Evolutionary conservation across 345 rosid genomes (phyloP).

Genomic region (Bruguiera sexangula): DNA sequence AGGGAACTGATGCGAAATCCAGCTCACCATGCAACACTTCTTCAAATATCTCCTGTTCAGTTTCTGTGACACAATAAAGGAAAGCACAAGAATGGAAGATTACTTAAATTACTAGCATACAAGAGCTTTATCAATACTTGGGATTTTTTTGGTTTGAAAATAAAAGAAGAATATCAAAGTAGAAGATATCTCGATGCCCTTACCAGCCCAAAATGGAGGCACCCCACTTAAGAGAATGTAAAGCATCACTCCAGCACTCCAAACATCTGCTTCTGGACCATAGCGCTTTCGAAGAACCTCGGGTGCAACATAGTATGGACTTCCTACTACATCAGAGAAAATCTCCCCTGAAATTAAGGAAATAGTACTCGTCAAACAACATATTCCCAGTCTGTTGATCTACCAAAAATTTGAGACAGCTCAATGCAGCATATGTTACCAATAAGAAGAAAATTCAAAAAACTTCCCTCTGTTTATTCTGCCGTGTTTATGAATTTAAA

Average conservation of each 20-base stretch:
- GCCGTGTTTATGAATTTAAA: too few species aligned
- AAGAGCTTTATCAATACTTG: not conserved
- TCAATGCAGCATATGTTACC: too few species aligned
- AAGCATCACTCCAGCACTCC: constrained; percentile 93
- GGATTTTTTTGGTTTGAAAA: not conserved
- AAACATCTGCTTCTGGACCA: constrained; percentile 83
- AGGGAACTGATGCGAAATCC: constrained; percentile 79
- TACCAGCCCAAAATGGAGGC: constrained; percentile 98
- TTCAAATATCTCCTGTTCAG: constrained; percentile 71
- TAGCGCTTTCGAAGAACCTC: constrained; percentile 64
- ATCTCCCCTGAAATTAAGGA: constrained; percentile 50
- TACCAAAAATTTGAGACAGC: too few species aligned
- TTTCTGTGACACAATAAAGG: constrained; percentile 35
- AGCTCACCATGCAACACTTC: constrained; percentile 76
- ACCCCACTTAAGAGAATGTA: constrained; percentile 79
- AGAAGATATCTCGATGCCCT: constrained; percentile 9
- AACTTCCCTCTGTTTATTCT: too few species aligned
- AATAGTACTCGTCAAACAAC: too few species aligned
- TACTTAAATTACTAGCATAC: not conserved
- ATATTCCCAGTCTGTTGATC: too few species aligned
- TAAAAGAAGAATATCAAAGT: not conserved
- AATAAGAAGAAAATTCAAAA: too few species aligned
- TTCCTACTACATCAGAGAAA: constrained; percentile 81
- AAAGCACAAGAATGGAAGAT: not conserved
- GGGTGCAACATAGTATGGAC: constrained; percentile 92